These are phyloP conservation scores for Dactylellina drechsleri DNA, from an alignment of 2,329 filamentous ascomycete species.

Conservation along the genomic window DNA sequence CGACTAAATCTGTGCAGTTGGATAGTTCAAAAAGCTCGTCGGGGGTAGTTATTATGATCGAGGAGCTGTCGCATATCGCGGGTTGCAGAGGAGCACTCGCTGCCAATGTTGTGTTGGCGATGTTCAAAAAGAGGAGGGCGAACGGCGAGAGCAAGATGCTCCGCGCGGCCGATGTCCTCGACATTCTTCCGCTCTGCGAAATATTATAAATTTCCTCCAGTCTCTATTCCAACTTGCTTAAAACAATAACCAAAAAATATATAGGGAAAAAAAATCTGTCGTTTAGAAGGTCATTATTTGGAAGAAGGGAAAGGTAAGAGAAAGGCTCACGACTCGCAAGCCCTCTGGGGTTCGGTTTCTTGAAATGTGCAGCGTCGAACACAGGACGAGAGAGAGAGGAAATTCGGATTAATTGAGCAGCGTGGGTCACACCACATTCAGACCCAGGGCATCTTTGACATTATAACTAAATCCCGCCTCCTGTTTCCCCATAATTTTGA, in stretches of 20 bases:
- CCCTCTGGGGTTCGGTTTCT: constrained; percentile 3
- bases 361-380: constrained; percentile 1
- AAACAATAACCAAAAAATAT: constrained; percentile 9
- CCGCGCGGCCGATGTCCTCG: constrained; percentile 22
- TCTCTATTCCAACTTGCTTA: no score
- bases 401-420: constrained; percentile 45
- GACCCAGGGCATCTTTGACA: constrained; percentile 33
- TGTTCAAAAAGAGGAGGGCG: constrained; percentile 31
- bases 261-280: constrained; percentile 16
- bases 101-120: constrained; percentile 39
- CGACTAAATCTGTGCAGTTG: constrained; percentile 42
- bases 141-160: constrained; percentile 35
- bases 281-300: constrained; percentile 36
- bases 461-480: constrained; percentile 50
- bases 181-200: constrained; percentile 28
- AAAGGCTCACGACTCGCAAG: neutral
- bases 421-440: constrained; percentile 12
- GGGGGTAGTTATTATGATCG: constrained; percentile 36
- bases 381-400: constrained; percentile 1
- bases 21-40: constrained; percentile 28
- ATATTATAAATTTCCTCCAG: no score
- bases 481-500: constrained; percentile 11
- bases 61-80: constrained; percentile 41
- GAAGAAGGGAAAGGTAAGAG: constrained; percentile 2
- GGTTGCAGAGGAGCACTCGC: constrained; percentile 13